Evolutionary conservation across 1,284 basidiomycete species (phyloP).

Genomic region (Lignosus rhinocerotis): DNA sequence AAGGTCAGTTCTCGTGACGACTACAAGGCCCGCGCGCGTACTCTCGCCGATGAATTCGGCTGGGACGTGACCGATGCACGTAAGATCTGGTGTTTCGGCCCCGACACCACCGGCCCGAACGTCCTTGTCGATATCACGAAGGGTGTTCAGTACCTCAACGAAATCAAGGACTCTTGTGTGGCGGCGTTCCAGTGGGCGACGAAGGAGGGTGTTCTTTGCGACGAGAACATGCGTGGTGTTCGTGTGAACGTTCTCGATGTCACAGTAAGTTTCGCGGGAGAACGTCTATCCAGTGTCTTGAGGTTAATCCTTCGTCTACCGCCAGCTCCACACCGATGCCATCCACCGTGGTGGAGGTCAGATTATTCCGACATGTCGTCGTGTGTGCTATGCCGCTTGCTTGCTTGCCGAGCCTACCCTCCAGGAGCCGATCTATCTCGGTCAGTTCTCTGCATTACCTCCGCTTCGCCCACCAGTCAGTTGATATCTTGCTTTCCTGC

Average conservation of each 20-base stretch:
- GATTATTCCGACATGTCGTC: slow-evolving; percentile 94
- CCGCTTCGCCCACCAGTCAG: not conserved
- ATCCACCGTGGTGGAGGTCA: slow-evolving; percentile 99
- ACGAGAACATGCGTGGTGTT: slow-evolving; percentile 99
- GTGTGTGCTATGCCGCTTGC: slow-evolving; percentile 95
- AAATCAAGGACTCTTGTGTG: slow-evolving; percentile 99
- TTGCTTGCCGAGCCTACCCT: slow-evolving; percentile 89
- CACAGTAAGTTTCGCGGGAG: slow-evolving; percentile 56
- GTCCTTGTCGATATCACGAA: slow-evolving; percentile 98
- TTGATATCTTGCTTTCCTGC: slow-evolving; percentile 1
- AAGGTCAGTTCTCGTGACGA: slow-evolving; percentile 92
- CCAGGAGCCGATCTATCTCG: slow-evolving; percentile 97
- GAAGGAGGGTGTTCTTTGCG: slow-evolving; percentile 95
- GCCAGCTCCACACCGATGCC: slow-evolving; percentile 93
- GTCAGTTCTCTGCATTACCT: slow-evolving; percentile 37
- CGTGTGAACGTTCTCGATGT: slow-evolving; percentile 97
- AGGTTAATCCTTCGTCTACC: slow-evolving; percentile 5
- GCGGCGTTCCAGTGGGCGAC: slow-evolving; percentile 99
- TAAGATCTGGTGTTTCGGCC: slow-evolving; percentile 99
- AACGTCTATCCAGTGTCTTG: not conserved
- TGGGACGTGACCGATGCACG: slow-evolving; percentile 99
- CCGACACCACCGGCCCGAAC: slow-evolving; percentile 97
- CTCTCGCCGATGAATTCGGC: slow-evolving; percentile 94
- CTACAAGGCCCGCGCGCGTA: slow-evolving; percentile 95
- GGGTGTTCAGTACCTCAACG: slow-evolving; percentile 97